phyloP scores from a whole-genome alignment of 2,329 filamentous ascomycete species.

The Cladosporium sp. region DNA sequence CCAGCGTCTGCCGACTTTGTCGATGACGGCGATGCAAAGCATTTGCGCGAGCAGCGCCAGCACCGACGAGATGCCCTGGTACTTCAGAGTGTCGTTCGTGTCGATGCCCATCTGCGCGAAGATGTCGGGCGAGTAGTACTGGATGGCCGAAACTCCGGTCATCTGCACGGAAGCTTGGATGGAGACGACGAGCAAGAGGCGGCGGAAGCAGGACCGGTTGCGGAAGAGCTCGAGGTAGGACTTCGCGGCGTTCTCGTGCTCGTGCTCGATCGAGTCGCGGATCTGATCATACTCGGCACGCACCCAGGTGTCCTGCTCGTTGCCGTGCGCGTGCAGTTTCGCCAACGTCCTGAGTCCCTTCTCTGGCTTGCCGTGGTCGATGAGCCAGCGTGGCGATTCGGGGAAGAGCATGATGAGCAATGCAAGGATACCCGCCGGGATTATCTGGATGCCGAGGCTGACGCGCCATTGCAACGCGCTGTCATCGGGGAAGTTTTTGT shows the following conservation, averaged over 20 bases:
- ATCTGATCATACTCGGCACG: conserved; percentile 70
- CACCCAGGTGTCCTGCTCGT: conserved; percentile 65
- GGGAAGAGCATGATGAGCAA: conserved; percentile 68
- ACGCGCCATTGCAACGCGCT: conserved; percentile 58
- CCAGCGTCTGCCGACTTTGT: conserved; percentile 66
- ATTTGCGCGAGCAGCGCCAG: conserved; percentile 67
- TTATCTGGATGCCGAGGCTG: conserved; percentile 63
- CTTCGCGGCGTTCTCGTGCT: conserved; percentile 65
- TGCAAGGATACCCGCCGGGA: conserved; percentile 62
- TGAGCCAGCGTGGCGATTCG: conserved; percentile 64
- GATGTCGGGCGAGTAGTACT: conserved; percentile 57
- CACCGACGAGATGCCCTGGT: conserved; percentile 71
- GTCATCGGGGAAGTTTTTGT: conserved; percentile 45
- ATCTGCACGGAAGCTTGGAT: conserved; percentile 71
- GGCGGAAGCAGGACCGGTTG: conserved; percentile 62
- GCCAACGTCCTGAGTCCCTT: conserved; percentile 64
- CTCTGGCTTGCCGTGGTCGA: conserved; percentile 64
- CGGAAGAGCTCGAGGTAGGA: conserved; percentile 67
- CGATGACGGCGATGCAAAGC: conserved; percentile 64
- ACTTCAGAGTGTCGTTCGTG: conserved; percentile 62
- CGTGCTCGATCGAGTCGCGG: conserved; percentile 59
- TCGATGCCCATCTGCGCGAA: conserved; percentile 67
- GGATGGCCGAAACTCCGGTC: conserved; percentile 71
- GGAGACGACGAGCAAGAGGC: conserved; percentile 65
- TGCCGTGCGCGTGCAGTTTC: conserved; percentile 64